phyloP scores from a whole-genome alignment of 257 asterid species.

The Solanum ahanhuiri region DNA sequence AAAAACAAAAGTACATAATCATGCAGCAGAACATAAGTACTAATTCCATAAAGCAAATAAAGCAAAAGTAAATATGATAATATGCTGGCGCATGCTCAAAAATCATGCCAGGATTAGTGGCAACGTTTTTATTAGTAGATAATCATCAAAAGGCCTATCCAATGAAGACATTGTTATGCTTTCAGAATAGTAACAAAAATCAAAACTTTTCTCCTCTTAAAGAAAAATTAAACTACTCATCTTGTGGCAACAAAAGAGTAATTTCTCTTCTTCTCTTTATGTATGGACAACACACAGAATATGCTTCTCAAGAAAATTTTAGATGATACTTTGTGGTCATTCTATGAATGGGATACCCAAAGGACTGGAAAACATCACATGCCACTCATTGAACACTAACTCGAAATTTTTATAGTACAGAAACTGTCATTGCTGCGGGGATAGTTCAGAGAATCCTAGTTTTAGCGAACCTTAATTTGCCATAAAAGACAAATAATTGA shows the following conservation, averaged over 20 bases:
- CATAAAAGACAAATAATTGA: neutral
- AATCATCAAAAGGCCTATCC: neutral
- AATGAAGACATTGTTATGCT: neutral
- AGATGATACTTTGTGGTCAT: neutral
- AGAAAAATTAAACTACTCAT: neutral
- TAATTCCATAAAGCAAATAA: neutral
- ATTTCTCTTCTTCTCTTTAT: neutral
- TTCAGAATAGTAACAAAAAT: neutral
- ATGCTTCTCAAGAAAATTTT: neutral
- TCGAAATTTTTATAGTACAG: neutral
- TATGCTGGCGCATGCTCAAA: constrained; percentile 24
- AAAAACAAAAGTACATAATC: neutral
- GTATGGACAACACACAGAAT: neutral
- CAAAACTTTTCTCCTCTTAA: neutral
- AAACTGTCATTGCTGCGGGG: neutral
- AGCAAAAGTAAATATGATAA: constrained; percentile 18
- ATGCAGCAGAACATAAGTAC: neutral
- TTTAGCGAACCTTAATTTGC: neutral
- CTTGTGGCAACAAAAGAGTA: neutral
- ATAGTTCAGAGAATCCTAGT: neutral
- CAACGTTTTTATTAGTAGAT: constrained; percentile 1
- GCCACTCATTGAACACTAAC: neutral
- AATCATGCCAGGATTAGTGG: constrained; percentile 10
- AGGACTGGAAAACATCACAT: neutral
- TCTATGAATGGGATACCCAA: neutral